phyloP scores from a whole-genome alignment of 176 grass and related monocot species.

The Metroxylon sagu region DNA sequence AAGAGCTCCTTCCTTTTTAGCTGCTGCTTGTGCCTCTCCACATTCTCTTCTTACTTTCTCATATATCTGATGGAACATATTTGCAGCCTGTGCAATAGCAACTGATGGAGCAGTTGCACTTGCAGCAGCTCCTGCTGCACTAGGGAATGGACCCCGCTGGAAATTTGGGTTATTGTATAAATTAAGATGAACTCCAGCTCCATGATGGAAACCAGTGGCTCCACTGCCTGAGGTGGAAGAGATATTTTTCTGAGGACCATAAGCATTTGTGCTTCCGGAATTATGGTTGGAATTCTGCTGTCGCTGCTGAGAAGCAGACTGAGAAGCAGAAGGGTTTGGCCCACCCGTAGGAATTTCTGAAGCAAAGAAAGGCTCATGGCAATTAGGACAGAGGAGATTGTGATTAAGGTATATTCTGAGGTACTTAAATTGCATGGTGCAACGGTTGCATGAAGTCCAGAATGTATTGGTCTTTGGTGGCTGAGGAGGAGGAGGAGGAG shows the following conservation, averaged over 20 bases:
- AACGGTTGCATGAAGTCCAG: conserved; percentile 47
- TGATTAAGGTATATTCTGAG: conserved; percentile 23
- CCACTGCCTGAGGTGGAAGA: neutral
- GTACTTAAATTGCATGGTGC: conserved; percentile 32
- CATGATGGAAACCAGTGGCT: conserved; percentile 11
- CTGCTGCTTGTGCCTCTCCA: conserved; percentile 6
- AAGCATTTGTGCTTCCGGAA: neutral
- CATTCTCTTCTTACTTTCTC: conserved; percentile 22
- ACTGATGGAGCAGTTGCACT: conserved; percentile 54
- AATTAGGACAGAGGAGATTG: conserved; percentile 22
- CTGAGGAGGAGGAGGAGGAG: neutral
- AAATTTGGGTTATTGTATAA: conserved; percentile 15
- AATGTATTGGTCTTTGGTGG: conserved; percentile 30
- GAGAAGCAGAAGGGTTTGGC: neutral
- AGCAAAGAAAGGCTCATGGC: conserved; percentile 29
- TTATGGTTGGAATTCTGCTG: conserved; percentile 7
- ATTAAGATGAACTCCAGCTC: conserved; percentile 22
- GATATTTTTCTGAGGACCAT: conserved; percentile 4
- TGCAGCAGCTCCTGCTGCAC: conserved; percentile 30
- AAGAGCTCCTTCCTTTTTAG: conserved; percentile 19
- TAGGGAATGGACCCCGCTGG: conserved; percentile 22
- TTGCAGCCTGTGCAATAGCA: conserved; percentile 12
- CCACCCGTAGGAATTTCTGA: conserved; percentile 6
- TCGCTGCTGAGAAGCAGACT: conserved; percentile 4
- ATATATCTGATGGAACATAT: conserved; percentile 30